Conservation (phyloP, 2,329 filamentous ascomycete species). For the Grosmannia clavigera region DNA sequence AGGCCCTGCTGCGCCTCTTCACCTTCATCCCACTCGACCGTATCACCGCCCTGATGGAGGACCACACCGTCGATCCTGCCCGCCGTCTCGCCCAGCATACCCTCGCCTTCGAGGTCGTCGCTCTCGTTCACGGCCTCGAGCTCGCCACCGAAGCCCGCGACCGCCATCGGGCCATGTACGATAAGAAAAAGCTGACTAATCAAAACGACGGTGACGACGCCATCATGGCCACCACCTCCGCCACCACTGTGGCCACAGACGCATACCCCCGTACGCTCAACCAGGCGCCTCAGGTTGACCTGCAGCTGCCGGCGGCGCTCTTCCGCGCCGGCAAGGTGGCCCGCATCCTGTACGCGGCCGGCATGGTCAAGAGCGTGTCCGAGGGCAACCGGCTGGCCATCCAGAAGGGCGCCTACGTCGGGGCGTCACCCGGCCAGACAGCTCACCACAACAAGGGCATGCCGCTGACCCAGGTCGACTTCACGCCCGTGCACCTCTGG, state of each 20-base stretch:
- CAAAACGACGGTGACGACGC: constrained; percentile 4
- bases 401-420: constrained; percentile 48
- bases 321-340: constrained; percentile 42
- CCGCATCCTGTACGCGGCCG: constrained; percentile 46
- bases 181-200: constrained; percentile 15
- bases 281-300: constrained; percentile 38
- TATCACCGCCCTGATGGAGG: constrained; percentile 55
- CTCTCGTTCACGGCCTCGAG: constrained; percentile 60
- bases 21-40: constrained; percentile 67
- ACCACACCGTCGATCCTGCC: constrained; percentile 55
- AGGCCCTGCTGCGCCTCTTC: constrained; percentile 73
- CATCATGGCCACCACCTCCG: neutral
- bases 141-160: constrained; percentile 51
- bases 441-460: constrained; percentile 25
- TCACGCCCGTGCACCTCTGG: constrained; percentile 49
- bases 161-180: constrained; percentile 39
- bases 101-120: constrained; percentile 70
- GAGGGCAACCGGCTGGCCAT: constrained; percentile 48
- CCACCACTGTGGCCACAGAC: too few relatives aligned
- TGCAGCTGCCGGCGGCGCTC: constrained; percentile 46
- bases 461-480: constrained; percentile 40
- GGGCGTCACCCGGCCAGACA: constrained; percentile 28
- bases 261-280: constrained; percentile 21
- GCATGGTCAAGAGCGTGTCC: constrained; percentile 40
- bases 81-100: constrained; percentile 70